Percentiles rank a stretch among this genome's conserved stretches.
Evolutionary conservation across 139 green algal species (phyloP).

Genomic region (Nannochloris sp.): DNA sequence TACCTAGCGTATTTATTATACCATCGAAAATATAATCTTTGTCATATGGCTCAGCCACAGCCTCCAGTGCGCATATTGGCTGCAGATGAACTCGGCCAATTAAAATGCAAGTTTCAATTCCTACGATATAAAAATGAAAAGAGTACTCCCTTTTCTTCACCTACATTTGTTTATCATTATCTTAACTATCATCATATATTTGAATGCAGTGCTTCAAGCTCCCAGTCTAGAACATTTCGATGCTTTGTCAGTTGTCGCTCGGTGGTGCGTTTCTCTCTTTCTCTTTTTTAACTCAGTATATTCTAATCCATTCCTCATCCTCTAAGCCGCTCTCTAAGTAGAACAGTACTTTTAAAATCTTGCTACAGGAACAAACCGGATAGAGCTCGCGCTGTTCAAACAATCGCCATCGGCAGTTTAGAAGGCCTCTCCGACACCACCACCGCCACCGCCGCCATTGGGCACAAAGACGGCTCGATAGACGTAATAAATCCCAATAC

Average conservation of each 20-base stretch:
- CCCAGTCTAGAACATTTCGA: not conserved
- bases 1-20: too few species aligned
- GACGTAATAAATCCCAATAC: constrained; percentile 7
- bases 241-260: not conserved
- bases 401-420: not conserved
- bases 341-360: too few species aligned
- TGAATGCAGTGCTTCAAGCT: constrained; percentile 22
- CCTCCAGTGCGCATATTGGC: constrained; percentile 8
- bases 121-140: not conserved
- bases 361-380: constrained; percentile 20
- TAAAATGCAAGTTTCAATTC: constrained; percentile 10
- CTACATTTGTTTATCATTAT: too few species aligned
- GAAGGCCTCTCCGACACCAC: constrained; percentile 10
- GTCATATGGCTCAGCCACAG: not conserved
- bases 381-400: constrained; percentile 1
- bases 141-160: too few species aligned
- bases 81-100: constrained; percentile 18
- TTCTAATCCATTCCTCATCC: not conserved
- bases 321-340: too few species aligned
- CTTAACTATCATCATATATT: too few species aligned
- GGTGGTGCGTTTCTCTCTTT: constrained; percentile 5
- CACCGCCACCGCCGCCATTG: constrained; percentile 3
- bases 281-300: not conserved
- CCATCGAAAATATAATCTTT: too few species aligned
- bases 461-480: not conserved